Evolutionary conservation across 495 filamentous ascomycete species (phyloP).

Genomic region (Penicillium paxilli): DNA sequence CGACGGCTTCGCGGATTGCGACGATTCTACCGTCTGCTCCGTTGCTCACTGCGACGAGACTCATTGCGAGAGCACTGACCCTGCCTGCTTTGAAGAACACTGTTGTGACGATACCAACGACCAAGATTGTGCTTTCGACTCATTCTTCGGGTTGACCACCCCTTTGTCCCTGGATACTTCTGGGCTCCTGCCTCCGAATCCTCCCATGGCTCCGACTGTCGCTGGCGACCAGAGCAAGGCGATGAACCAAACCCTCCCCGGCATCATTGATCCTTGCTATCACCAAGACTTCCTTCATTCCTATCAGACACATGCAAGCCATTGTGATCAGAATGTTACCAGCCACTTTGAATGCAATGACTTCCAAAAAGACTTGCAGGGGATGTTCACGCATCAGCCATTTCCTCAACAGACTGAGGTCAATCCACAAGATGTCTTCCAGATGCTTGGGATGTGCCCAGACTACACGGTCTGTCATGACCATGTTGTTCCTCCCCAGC

Average conservation of each 20-base stretch:
- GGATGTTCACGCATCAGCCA: slow-evolving; percentile 22
- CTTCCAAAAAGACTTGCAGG: slow-evolving; percentile 31
- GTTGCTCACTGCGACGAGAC: slow-evolving; percentile 32
- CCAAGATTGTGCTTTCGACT: slow-evolving; percentile 34
- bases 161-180: slow-evolving; percentile 33
- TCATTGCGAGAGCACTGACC: slow-evolving; percentile 33
- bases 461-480: slow-evolving; percentile 33
- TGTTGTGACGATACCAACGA: slow-evolving; percentile 30
- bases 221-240: slow-evolving; percentile 23
- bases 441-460: slow-evolving; percentile 42
- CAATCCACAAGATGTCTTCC: slow-evolving; percentile 42
- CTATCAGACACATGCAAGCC: slow-evolving; percentile 30
- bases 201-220: slow-evolving; percentile 14
- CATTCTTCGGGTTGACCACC: slow-evolving; percentile 35
- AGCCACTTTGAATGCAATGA: slow-evolving; percentile 38
- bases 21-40: slow-evolving; percentile 41
- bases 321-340: slow-evolving; percentile 35
- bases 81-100: slow-evolving; percentile 44
- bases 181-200: slow-evolving; percentile 24
- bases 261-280: slow-evolving; percentile 18
- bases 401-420: slow-evolving; percentile 31
- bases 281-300: slow-evolving; percentile 26
- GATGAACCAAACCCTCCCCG: slow-evolving; percentile 17
- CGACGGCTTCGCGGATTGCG: slow-evolving; percentile 48
- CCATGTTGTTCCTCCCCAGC: slow-evolving; percentile 25